A percentile compares a stretch with the other conserved stretches of the same genome.
Evolutionary conservation across 73 alveolate genomes (phyloP).

Genomic region (Paramecium primaurelia): DNA sequence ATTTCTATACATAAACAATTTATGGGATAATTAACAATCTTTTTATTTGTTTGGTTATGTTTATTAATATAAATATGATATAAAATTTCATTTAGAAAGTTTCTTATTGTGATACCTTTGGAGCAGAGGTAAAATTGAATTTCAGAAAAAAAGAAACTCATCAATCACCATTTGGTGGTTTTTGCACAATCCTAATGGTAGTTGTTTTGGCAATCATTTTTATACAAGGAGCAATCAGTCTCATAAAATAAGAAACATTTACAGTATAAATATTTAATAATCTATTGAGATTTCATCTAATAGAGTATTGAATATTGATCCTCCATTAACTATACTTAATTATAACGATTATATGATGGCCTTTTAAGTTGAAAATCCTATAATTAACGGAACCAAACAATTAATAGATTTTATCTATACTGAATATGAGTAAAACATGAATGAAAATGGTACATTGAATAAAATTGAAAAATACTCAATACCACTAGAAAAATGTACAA

Average conservation of each 20-base stretch:
- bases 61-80: background rate
- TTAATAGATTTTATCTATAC: background rate
- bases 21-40: background rate
- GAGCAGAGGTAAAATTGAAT: conserved; percentile 22
- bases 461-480: background rate
- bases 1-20: background rate
- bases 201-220: background rate
- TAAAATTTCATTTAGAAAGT: background rate
- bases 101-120: conserved; percentile 24
- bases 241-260: background rate
- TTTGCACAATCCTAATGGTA: background rate
- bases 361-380: background rate
- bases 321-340: background rate
- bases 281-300: background rate
- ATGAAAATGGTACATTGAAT: background rate
- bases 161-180: conserved; percentile 24
- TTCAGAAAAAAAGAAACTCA: background rate
- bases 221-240: background rate
- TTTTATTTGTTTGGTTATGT: background rate
- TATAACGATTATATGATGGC: background rate
- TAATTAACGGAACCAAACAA: background rate
- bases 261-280: background rate
- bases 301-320: background rate
- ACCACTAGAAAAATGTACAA: background rate
- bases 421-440: background rate